Percentiles rank a stretch among this genome's conserved stretches.
phyloP scores from a whole-genome alignment of 495 filamentous ascomycete genomes.

The Neurospora sp. region DNA sequence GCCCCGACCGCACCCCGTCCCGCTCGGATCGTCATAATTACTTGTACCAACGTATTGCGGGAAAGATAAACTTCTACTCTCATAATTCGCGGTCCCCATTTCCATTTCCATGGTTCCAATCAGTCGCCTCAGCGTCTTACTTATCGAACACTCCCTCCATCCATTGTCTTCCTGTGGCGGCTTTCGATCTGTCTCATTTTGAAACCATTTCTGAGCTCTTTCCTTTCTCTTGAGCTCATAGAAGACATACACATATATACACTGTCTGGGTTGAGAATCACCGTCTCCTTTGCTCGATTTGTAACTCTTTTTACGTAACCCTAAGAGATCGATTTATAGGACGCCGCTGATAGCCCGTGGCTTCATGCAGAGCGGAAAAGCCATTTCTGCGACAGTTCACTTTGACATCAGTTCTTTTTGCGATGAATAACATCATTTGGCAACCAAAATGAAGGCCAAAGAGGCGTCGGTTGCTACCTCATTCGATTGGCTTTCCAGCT shows the following conservation, averaged over 20 bases:
- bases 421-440: background rate
- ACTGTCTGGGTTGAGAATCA: background rate
- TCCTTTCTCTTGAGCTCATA: background rate
- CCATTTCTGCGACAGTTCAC: background rate
- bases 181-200: background rate
- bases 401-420: background rate
- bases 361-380: background rate
- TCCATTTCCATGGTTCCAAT: background rate
- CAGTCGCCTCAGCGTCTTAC: background rate
- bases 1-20: background rate
- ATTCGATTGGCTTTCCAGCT: constrained; percentile 10
- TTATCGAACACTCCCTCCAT: background rate
- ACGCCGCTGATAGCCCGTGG: background rate
- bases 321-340: background rate
- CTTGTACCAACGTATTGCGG: background rate
- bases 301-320: background rate
- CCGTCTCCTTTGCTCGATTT: background rate
- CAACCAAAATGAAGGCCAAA: background rate
- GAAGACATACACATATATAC: background rate
- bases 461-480: constrained; percentile 2
- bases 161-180: background rate
- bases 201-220: background rate
- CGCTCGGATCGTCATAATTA: background rate
- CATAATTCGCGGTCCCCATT: background rate
- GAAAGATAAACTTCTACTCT: background rate